Conservation (phyloP, 148 eudicot species). For the Camellia japonica region DNA sequence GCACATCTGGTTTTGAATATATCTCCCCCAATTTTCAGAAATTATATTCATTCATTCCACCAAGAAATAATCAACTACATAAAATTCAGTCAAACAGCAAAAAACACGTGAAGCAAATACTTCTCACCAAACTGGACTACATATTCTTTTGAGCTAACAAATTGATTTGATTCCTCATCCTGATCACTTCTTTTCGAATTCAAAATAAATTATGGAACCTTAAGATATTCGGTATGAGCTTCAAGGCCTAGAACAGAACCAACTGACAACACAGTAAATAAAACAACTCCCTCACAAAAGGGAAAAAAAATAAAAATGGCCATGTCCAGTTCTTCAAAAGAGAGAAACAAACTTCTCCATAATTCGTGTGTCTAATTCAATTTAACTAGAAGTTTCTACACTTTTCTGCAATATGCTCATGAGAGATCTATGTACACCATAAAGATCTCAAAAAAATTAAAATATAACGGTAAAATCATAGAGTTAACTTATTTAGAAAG, state of each 20-base stretch:
- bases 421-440: not conserved
- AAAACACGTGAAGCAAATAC: not conserved
- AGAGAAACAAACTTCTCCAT: not conserved
- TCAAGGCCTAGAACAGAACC: not conserved
- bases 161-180: not conserved
- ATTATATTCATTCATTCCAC: not conserved
- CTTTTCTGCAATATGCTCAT: not conserved
- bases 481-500: not conserved
- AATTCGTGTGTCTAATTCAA: not conserved
- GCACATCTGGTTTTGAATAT: too few relatives aligned
- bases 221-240: not conserved
- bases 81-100: not conserved
- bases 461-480: not conserved
- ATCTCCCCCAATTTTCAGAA: too few relatives aligned
- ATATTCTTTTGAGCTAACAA: not conserved
- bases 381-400: not conserved
- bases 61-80: not conserved
- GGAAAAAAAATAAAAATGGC: not conserved
- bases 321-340: not conserved
- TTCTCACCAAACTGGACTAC: not conserved
- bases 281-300: not conserved
- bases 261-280: not conserved
- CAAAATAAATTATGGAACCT: not conserved
- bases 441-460: not conserved
- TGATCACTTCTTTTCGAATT: not conserved